Base-by-base conservation (phyloP, 2,329 filamentous ascomycete species). In the Tolypocladium paradoxum region DNA sequence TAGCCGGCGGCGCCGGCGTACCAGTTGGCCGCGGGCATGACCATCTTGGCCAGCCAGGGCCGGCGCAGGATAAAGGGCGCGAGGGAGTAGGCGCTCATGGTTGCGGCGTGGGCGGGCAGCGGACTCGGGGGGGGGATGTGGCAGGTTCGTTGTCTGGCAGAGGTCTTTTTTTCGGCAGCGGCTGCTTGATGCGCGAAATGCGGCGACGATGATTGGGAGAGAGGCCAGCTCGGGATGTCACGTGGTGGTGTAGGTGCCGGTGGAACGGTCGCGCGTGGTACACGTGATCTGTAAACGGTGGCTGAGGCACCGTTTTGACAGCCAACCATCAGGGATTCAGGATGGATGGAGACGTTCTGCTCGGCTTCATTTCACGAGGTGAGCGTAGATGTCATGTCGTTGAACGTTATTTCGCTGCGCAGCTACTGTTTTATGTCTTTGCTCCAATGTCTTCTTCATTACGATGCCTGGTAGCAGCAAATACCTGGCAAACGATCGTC, bases 1-100 rank as follows among this genome's bases (percentile, higher is more conserved):
- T 96, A 96, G 70, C 92, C 92, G 64, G 91, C 81, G 65, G 90
- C 87, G 70, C 92, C 86, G 74, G 76, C 75, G 77, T 97, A 97
- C 90, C 90, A 96, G 67, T 84, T 81, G 73, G 91, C 82, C 60
- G 96, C 69, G 61, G 93, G 93, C 77, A 77, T 82, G 72, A 97
- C 75, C 75, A 87, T 56, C 59, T 68, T 84, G 73, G 78, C 76
- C 68, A 97, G 83, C 88, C 88, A 96, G 62, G 92, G 91, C 67
- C 90, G 85, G 78, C 87, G 87, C 69, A 83, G 69, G 68, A 96
- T 82, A 69, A 83, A 91, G 64, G 82, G 87, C 65, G 87, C 82
- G 73, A 79, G 67, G 78, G 85, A 82, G 67, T 82, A 80, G 70
- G 84, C 85, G 85, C 89, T 87, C 70, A 68, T 81, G 63, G 61